These are phyloP conservation scores for Lasiodiplodia gonubiensis DNA, from an alignment of 2,329 filamentous ascomycete genomes.

Conservation along the genomic window DNA sequence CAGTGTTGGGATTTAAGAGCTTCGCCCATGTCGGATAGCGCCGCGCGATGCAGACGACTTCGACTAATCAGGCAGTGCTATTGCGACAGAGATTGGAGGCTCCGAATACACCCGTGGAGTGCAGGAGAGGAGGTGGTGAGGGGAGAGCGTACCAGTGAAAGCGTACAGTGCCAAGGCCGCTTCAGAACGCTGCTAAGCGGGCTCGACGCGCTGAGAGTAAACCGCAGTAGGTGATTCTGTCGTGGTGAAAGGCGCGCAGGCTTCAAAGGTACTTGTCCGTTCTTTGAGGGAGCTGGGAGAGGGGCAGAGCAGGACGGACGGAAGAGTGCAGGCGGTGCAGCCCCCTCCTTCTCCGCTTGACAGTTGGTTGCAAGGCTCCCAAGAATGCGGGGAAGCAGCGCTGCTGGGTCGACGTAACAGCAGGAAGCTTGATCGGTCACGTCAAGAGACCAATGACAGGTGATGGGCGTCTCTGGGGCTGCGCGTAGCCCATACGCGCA, in stretches of 20 bases:
- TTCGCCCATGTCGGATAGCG: conserved; percentile 8
- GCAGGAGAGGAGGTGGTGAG: background rate
- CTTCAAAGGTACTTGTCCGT: background rate
- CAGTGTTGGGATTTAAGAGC: conserved; percentile 22
- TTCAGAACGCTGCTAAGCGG: background rate
- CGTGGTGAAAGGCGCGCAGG: background rate
- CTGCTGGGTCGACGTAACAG: conserved; percentile 16
- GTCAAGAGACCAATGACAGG: background rate
- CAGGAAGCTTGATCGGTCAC: conserved; percentile 10
- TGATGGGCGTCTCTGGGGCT: conserved; percentile 1
- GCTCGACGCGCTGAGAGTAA: background rate
- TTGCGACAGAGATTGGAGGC: background rate
- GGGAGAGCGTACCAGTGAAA: conserved; percentile 10
- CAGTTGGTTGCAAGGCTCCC: background rate
- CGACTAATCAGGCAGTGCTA: background rate
- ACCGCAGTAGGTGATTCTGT: background rate
- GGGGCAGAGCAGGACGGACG: background rate
- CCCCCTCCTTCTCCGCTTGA: conserved; percentile 19
- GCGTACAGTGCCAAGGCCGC: conserved; percentile 10
- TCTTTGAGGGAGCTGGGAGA: background rate
- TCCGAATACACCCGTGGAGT: conserved; percentile 12
- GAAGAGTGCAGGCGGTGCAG: background rate
- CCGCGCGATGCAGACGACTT: background rate
- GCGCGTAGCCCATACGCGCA: background rate
- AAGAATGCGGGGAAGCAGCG: conserved; percentile 21